A percentile compares a stretch with the other conserved stretches of the same genome.
These are phyloP conservation scores for Hebeloma cylindrosporum DNA, from an alignment of 768 basidiomycete genomes.

Conservation along the genomic window DNA sequence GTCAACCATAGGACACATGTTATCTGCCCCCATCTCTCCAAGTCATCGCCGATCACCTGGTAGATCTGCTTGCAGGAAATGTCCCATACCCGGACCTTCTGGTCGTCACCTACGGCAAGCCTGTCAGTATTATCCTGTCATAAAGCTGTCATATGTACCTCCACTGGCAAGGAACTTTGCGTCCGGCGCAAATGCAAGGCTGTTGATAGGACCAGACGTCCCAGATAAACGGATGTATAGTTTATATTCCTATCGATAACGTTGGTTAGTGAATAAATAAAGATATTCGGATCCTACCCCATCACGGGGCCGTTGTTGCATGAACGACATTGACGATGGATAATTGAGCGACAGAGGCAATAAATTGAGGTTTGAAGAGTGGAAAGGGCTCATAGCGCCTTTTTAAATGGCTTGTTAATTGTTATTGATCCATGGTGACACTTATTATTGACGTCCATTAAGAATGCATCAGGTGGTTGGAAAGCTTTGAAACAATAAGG, in stretches of 20 bases:
- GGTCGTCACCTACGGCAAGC: constrained; percentile 3
- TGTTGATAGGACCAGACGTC: constrained; percentile 2
- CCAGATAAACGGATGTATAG: constrained; percentile 1
- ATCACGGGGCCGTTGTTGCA: background rate
- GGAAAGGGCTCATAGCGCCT: no score
- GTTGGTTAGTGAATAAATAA: background rate
- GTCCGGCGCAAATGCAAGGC: constrained; percentile 2
- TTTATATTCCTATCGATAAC: background rate
- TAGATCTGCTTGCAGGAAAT: background rate
- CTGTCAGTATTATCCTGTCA: background rate
- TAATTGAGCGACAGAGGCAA: no score
- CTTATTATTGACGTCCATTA: no score
- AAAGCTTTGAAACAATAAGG: no score
- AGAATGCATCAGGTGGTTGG: no score
- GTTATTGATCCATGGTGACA: no score
- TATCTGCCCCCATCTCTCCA: constrained; percentile 13
- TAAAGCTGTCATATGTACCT: constrained; percentile 2
- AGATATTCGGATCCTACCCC: background rate
- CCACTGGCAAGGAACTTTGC: constrained; percentile 9
- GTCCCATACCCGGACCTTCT: constrained; percentile 8
- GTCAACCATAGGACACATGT: constrained; percentile 7
- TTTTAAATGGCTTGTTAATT: no score
- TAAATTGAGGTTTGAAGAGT: no score
- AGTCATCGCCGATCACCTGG: background rate
- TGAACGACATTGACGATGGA: background rate